Evolutionary conservation across 306 rosid species (phyloP).

Genomic region (Sophora flavescens): DNA sequence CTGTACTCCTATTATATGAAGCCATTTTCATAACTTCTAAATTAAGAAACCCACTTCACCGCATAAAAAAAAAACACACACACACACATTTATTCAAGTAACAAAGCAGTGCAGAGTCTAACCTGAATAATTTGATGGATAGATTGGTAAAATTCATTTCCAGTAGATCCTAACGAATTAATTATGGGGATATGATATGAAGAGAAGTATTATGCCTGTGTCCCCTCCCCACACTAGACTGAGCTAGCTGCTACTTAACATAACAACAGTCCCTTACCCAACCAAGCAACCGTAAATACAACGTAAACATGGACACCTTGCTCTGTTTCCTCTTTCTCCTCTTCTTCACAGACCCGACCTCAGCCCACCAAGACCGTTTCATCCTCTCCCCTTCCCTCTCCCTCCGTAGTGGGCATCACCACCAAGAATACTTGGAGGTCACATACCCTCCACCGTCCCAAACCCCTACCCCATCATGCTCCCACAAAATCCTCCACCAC

Average conservation of each 20-base stretch:
- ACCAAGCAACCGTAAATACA: not conserved
- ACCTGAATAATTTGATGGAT: too few relatives aligned
- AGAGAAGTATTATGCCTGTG: too few relatives aligned
- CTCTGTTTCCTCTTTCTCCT: conserved; percentile 12
- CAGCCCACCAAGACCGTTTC: conserved; percentile 53
- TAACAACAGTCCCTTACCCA: not conserved
- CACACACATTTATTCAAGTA: too few relatives aligned
- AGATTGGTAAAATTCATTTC: too few relatives aligned
- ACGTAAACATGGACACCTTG: conserved; percentile 42
- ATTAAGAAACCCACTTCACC: too few relatives aligned
- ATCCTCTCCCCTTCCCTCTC: conserved; percentile 39
- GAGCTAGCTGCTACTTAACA: not conserved
- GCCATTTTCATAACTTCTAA: too few relatives aligned
- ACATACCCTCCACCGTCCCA: conserved; percentile 58
- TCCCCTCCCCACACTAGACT: too few relatives aligned
- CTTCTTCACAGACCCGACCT: conserved; percentile 30
- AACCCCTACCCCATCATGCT: conserved; percentile 60
- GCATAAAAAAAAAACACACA: too few relatives aligned
- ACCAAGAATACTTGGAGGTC: conserved; percentile 65
- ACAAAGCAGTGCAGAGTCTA: too few relatives aligned
- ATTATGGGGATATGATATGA: too few relatives aligned
- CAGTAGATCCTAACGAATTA: too few relatives aligned
- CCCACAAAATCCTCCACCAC: conserved; percentile 61
- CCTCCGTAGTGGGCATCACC: not conserved
- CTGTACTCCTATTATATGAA: not conserved